phyloP scores from a whole-genome alignment of 441 rosid genomes.

The Mallotus japonicus region DNA sequence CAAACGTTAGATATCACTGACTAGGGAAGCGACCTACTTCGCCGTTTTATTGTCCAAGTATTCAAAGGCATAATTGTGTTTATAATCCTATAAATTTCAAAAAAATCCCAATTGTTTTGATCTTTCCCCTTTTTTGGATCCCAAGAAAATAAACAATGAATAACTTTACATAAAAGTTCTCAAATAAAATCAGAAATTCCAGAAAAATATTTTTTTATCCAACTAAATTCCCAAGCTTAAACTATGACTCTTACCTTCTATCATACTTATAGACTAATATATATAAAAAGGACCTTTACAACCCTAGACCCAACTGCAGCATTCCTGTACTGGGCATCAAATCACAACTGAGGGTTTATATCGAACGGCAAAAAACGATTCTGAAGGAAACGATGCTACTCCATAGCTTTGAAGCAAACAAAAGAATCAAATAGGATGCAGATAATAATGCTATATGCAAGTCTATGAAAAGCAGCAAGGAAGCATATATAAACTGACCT shows the following conservation, averaged over 20 bases:
- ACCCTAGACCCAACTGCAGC: neutral
- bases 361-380: neutral
- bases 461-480: neutral
- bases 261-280: no score
- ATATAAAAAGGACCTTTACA: neutral
- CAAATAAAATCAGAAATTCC: neutral
- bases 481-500: conserved; percentile 44
- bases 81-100: neutral
- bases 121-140: no score
- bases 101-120: no score
- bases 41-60: neutral
- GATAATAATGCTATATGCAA: neutral
- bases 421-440: neutral
- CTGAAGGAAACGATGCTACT: neutral
- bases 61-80: neutral
- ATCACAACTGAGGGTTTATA: neutral
- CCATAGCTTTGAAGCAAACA: conserved; percentile 3
- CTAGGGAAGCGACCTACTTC: neutral
- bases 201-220: neutral
- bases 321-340: neutral
- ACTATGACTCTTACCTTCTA: no score
- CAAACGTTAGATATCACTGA: neutral
- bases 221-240: no score
- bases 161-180: neutral
- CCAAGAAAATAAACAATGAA: neutral